Evolutionary conservation across 108 stramenopile species (phyloP).

Genomic region (Cyclostephanos invisitatus): DNA sequence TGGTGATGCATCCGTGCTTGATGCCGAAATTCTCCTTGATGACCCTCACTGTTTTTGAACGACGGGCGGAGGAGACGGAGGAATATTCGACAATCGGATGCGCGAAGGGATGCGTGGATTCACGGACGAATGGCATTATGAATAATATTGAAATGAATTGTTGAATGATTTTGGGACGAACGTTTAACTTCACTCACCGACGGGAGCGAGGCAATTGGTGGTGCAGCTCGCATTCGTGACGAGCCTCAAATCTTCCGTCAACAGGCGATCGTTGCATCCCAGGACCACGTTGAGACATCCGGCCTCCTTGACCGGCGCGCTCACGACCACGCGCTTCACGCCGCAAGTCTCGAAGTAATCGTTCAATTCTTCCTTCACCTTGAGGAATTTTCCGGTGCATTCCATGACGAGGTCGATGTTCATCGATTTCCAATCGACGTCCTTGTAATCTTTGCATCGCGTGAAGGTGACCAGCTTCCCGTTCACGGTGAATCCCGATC

Average conservation of each 20-base stretch:
- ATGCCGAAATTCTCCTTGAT: slow-evolving; percentile 93
- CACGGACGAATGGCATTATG: too few species aligned
- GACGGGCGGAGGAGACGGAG: slow-evolving; percentile 60
- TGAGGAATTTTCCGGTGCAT: slow-evolving; percentile 91
- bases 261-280: slow-evolving; percentile 87
- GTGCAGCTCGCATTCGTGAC: slow-evolving; percentile 96
- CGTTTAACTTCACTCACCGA: background rate
- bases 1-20: slow-evolving; percentile 92
- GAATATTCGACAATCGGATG: too few species aligned
- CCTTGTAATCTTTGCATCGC: slow-evolving; percentile 63
- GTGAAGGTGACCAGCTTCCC: slow-evolving; percentile 83
- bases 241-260: slow-evolving; percentile 69
- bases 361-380: slow-evolving; percentile 56
- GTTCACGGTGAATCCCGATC: slow-evolving; percentile 82
- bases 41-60: slow-evolving; percentile 84
- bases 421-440: slow-evolving; percentile 74
- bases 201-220: slow-evolving; percentile 74
- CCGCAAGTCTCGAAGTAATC: slow-evolving; percentile 84
- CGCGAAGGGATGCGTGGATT: too few species aligned
- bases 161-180: background rate
- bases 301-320: slow-evolving; percentile 93
- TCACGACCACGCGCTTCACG: slow-evolving; percentile 91
- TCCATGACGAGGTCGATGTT: slow-evolving; percentile 91
- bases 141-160: background rate
- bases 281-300: slow-evolving; percentile 92